Percentiles rank a stretch among this genome's conserved stretches.
These are phyloP conservation scores for Saccharomycopsis olivae DNA, from an alignment of 805 yeast genomes.

Conservation along the genomic window DNA sequence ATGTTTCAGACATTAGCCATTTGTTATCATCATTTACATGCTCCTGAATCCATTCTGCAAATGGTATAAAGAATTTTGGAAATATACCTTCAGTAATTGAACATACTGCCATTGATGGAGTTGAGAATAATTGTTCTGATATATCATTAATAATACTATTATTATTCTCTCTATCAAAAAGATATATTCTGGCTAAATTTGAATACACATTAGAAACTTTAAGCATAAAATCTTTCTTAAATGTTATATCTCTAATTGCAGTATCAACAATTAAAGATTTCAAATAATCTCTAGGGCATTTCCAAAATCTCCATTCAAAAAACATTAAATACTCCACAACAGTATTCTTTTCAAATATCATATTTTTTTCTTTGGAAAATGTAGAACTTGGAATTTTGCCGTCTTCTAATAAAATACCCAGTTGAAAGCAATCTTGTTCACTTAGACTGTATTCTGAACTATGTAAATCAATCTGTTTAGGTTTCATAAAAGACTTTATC, in stretches of 20 bases:
- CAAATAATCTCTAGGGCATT: constrained; percentile 36
- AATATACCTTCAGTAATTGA: not conserved
- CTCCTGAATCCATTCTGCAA: too few relatives aligned
- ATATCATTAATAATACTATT: constrained; percentile 60
- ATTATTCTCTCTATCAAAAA: constrained; percentile 81
- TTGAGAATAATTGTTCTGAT: constrained; percentile 80
- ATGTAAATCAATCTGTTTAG: not conserved
- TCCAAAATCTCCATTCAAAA: constrained; percentile 51
- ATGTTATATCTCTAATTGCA: constrained; percentile 37
- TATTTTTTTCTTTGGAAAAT: not conserved
- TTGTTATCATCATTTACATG: too few relatives aligned
- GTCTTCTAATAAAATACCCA: not conserved
- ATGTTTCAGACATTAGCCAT: too few relatives aligned
- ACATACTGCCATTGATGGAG: constrained; percentile 51
- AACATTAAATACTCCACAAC: constrained; percentile 32
- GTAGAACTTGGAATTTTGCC: constrained; percentile 1
- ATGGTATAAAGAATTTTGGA: too few relatives aligned
- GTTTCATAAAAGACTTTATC: not conserved
- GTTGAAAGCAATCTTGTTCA: not conserved
- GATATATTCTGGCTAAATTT: not conserved
- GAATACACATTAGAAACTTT: constrained; percentile 5
- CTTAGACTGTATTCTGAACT: not conserved
- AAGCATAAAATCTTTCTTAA: constrained; percentile 25
- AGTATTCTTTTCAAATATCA: constrained; percentile 8
- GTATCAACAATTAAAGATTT: constrained; percentile 44